These are phyloP conservation scores for Apiospora hydei DNA, from an alignment of 2,329 filamentous ascomycete species.

Conservation along the genomic window DNA sequence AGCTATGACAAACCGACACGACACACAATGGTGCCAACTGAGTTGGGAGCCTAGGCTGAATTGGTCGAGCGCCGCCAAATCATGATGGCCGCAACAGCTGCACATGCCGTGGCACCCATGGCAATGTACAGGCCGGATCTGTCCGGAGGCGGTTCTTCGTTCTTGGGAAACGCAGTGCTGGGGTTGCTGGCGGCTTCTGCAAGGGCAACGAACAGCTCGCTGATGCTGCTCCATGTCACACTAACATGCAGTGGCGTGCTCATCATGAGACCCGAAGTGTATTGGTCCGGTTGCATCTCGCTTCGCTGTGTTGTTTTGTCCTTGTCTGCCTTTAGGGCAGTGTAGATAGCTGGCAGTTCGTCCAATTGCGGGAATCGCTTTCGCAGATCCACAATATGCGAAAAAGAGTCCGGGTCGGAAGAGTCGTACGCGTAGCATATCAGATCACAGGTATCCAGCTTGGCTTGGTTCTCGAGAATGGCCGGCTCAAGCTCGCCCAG, in stretches of 20 bases:
- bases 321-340: slow-evolving; percentile 91
- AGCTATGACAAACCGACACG: background rate
- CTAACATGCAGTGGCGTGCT: slow-evolving; percentile 91
- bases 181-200: slow-evolving; percentile 93
- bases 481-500: slow-evolving; percentile 95
- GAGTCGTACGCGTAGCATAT: slow-evolving; percentile 97
- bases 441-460: slow-evolving; percentile 91
- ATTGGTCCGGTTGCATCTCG: slow-evolving; percentile 90
- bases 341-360: slow-evolving; percentile 89
- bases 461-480: slow-evolving; percentile 88
- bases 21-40: background rate
- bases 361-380: slow-evolving; percentile 83
- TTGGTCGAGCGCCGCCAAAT: slow-evolving; percentile 69
- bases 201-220: slow-evolving; percentile 89
- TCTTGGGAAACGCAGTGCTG: slow-evolving; percentile 86
- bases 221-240: slow-evolving; percentile 92
- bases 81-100: slow-evolving; percentile 68
- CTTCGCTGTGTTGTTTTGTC: slow-evolving; percentile 97
- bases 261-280: slow-evolving; percentile 86
- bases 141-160: slow-evolving; percentile 84
- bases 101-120: slow-evolving; percentile 74
- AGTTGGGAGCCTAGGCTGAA: slow-evolving; percentile 37
- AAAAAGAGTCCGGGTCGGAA: slow-evolving; percentile 93
- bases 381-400: slow-evolving; percentile 84
- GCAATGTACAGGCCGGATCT: slow-evolving; percentile 87